These are phyloP conservation scores for Haplographium delicatum DNA, from an alignment of 495 filamentous ascomycete genomes.

Conservation along the genomic window DNA sequence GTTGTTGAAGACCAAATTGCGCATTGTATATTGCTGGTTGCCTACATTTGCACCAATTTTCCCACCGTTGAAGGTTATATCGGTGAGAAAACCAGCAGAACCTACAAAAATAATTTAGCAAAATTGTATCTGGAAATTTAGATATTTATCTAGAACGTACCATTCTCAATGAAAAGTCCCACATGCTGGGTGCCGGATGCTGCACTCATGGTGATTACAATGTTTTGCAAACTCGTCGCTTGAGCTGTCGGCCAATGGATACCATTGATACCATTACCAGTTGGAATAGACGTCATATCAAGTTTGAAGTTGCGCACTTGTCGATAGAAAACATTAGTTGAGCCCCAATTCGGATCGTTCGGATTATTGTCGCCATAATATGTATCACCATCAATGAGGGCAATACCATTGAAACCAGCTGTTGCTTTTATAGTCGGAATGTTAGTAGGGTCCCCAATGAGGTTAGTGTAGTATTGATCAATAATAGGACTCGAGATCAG, in stretches of 20 bases:
- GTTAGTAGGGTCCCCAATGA: constrained; percentile 62
- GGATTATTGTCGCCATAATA: constrained; percentile 43
- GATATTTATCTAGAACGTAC: too few species aligned
- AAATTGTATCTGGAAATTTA: too few species aligned
- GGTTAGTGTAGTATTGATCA: constrained; percentile 59
- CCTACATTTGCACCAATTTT: constrained; percentile 57
- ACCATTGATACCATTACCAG: constrained; percentile 25
- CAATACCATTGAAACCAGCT: constrained; percentile 54
- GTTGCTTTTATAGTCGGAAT: constrained; percentile 62
- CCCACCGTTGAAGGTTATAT: constrained; percentile 68
- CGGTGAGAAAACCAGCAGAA: constrained; percentile 67
- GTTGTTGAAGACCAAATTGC: constrained; percentile 60
- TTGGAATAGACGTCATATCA: constrained; percentile 60
- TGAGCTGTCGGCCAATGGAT: constrained; percentile 84
- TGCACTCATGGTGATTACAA: constrained; percentile 67
- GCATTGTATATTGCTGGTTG: constrained; percentile 79
- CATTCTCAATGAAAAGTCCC: constrained; percentile 72
- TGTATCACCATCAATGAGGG: constrained; percentile 69
- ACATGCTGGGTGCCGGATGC: constrained; percentile 48
- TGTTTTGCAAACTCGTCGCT: constrained; percentile 72
- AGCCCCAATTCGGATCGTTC: constrained; percentile 41
- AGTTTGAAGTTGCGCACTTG: constrained; percentile 75
- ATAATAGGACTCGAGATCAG: constrained; percentile 52
- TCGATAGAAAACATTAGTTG: constrained; percentile 73
- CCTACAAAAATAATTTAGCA: too few species aligned